phyloP scores from a whole-genome alignment of 176 grass and related monocot genomes.

The Paspalum notatum region DNA sequence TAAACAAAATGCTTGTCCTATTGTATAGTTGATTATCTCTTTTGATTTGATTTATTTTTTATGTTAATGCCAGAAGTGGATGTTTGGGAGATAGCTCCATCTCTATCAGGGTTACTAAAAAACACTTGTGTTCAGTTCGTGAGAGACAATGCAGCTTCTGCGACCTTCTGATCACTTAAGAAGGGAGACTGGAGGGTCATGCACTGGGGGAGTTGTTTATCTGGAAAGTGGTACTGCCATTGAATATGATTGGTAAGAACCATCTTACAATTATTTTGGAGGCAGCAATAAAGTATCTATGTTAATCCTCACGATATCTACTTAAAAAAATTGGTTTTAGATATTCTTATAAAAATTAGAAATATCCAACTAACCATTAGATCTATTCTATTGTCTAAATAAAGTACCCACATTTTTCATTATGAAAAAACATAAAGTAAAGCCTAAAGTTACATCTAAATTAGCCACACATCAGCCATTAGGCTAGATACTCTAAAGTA shows the following conservation, averaged over 20 bases:
- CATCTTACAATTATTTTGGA: neutral
- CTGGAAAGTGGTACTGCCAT: conserved; percentile 87
- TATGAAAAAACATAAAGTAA: too few species aligned
- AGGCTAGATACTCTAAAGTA: too few species aligned
- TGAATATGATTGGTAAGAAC: conserved; percentile 94
- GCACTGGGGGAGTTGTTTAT: conserved; percentile 75
- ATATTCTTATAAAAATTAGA: too few species aligned
- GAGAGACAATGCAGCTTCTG: conserved; percentile 82
- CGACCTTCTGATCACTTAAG: conserved; percentile 74
- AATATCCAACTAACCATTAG: too few species aligned
- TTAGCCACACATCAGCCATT: too few species aligned
- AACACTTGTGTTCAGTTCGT: conserved; percentile 82
- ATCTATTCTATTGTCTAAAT: too few species aligned
- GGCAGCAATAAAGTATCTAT: neutral
- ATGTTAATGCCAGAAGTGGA: conserved; percentile 81
- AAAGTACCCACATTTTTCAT: too few species aligned
- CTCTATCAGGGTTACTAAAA: conserved; percentile 78
- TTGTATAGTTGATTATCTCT: conserved; percentile 2
- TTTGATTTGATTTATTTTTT: conserved; percentile 30
- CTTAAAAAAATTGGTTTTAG: too few species aligned
- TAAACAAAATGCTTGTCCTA: conserved; percentile 13
- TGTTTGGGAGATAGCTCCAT: conserved; percentile 92
- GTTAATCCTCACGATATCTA: too few species aligned
- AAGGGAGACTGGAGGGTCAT: conserved; percentile 51
- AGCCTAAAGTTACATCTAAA: too few species aligned